Base-by-base conservation (phyloP, 2,329 filamentous ascomycete species). In the Sarocladium strictum region DNA sequence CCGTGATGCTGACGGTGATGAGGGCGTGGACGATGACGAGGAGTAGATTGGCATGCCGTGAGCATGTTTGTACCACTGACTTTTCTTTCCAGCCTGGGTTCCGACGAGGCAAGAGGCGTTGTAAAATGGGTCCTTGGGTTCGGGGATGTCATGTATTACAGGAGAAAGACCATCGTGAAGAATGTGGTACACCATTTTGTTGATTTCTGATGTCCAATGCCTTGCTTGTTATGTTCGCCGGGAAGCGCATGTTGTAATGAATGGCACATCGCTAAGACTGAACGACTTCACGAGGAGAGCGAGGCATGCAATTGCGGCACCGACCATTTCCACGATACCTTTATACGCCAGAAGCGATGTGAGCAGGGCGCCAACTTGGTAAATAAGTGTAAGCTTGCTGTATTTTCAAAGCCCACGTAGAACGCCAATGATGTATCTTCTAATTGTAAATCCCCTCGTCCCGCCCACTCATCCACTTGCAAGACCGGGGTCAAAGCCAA, bases 21-120 rank as follows among this genome's bases (percentile, higher is more conserved):
- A 78, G 53, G 75, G 69, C 3, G 76, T 78, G 50, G 76, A 71
- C 2, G 76, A 79, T 17, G 76, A 76, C 29, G 74, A 77, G 17
- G 56, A 58, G 7, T 54, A 57, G 50, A 54, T 33, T 7, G 7
- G 21, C 15, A 23, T 27, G 43, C 23, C 15, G 6, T 6, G n/a
- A 19, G 12, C 9, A 9, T 38, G 35, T 15, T 38, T 38, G 6
- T 32, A 32, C 38, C 9, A 43, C 38, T 21, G 19, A 43, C 14
- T 9, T 15, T 14, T 7, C 21, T 29, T 49, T 11, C 7, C 6
- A 45, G 3, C 11, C 15, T 41, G 17, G 43, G 23, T 49, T 24
- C 6, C 11, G 11, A 9, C 9, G 29, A 32, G n/a, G 47, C n/a
- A 29, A 35, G 47, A 17, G 47, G 47, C 47, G 47, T 51, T 51